Base-by-base conservation (phyloP, 2,329 filamentous ascomycete species). In the Pseudogymnoascus sp. region DNA sequence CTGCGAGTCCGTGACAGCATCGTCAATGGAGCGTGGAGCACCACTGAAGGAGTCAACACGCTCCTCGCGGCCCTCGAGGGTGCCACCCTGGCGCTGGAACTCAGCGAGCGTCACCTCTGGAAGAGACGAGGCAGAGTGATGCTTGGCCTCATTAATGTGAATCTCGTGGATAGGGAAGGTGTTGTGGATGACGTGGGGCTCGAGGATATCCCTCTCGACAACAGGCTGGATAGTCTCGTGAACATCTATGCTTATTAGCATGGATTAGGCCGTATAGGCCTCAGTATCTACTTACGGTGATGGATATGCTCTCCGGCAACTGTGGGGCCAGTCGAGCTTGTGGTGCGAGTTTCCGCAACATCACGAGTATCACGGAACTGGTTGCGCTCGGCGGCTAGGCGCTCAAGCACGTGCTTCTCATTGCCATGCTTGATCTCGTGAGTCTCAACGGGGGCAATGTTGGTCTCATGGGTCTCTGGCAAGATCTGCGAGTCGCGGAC, bases 211-310 rank as follows among this genome's bases (percentile, higher is more conserved):
- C 72, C 89, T 89, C 61, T 91, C 79, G 36, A 91, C 78, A 0
- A 91, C 81, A 0, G 88, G 88, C 72, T 91, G 87, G 59, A 91
- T 82, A 31, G 83, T 85, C 73, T 90, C 86, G 66, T 88, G 85
- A 2, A 88, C 82, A 40, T 83, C 62, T 72, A 80, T 62, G 83
- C 65, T 64, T 61, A 26, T n/a, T 35, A 42, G n/a, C 2, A 62
- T 23, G 42, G 38, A 26, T 57, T 42, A 36, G 40, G 53, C 26
- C 21, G 38, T 26, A 72, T 69, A 33, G 71, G 1, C 70, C 35
- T 73, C 15, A 4, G 8, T 33, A 21, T 33, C 21, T 31, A 33
- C 50, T 57, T 57, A 57, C 50, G 83, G 72, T 87, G 85, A 72
- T 88, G 85, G 17, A 86, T 77, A 70, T 87, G 84, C 75, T 88